phyloP scores from a whole-genome alignment of 2,329 filamentous ascomycete species.

The Neonectria hederae region DNA sequence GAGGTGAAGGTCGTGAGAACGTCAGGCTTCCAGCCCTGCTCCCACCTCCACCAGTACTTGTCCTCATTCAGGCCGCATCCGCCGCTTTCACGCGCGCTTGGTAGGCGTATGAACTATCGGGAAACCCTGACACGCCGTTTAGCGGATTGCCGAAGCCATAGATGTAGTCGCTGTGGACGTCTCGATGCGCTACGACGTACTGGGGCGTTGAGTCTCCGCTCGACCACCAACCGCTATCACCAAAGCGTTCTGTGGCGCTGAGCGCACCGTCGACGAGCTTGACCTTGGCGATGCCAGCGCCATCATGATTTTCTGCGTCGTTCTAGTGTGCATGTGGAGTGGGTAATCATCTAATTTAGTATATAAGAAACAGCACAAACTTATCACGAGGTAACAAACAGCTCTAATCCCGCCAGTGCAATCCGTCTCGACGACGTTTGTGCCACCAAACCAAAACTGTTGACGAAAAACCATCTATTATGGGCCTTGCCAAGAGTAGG shows the following conservation, averaged over 20 bases:
- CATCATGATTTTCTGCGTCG: conserved; percentile 45
- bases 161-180: conserved; percentile 50
- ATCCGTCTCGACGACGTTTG: conserved; percentile 50
- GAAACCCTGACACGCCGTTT: conserved; percentile 40
- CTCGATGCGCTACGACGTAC: conserved; percentile 50
- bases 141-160: conserved; percentile 52
- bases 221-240: conserved; percentile 49
- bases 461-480: no score
- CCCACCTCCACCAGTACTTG: conserved; percentile 53
- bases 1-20: conserved; percentile 44
- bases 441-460: conserved; percentile 52
- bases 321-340: conserved; percentile 35
- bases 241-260: conserved; percentile 46
- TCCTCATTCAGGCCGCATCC: conserved; percentile 49
- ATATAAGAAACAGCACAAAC: background rate
- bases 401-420: conserved; percentile 40
- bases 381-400: conserved; percentile 50
- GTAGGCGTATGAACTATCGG: conserved; percentile 46
- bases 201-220: conserved; percentile 41
- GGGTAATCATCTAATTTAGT: no score
- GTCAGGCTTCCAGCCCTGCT: conserved; percentile 48
- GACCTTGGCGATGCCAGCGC: conserved; percentile 50
- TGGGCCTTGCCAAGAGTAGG: no score
- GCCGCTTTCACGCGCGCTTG: conserved; percentile 47
- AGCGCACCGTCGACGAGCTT: conserved; percentile 46